phyloP scores from a whole-genome alignment of 768 basidiomycete genomes.

The Mrakia gelida region DNA sequence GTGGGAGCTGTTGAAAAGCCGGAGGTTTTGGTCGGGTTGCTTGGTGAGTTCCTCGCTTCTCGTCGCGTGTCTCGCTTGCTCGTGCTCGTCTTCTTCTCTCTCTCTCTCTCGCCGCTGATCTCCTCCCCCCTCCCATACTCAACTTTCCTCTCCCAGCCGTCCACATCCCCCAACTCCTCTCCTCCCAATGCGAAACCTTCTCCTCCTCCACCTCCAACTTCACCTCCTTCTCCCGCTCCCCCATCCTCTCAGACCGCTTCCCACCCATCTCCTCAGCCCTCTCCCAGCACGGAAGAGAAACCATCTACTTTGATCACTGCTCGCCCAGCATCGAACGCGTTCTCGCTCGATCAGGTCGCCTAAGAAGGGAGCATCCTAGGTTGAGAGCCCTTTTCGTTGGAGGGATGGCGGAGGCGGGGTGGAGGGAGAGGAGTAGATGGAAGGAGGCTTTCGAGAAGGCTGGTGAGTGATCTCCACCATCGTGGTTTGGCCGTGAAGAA shows the following conservation, averaged over 20 bases:
- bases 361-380: constrained; percentile 1
- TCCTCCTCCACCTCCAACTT: not conserved
- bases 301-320: constrained; percentile 12
- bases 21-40: not conserved
- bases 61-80: no score
- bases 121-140: no score
- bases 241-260: constrained; percentile 5
- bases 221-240: constrained; percentile 1
- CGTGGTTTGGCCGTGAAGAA: no score
- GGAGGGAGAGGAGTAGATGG: not conserved
- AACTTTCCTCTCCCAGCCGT: not conserved
- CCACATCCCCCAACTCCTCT: not conserved
- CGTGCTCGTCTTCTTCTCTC: not conserved
- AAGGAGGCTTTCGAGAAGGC: not conserved
- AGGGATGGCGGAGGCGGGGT: not conserved
- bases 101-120: not conserved
- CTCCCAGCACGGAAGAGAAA: not conserved
- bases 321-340: not conserved
- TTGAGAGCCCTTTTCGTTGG: not conserved
- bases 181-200: not conserved
- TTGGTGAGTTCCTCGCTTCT: not conserved
- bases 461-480: no score
- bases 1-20: not conserved
- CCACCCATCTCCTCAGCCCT: not conserved
- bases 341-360: not conserved